Evolutionary conservation across 2,329 filamentous ascomycete species (phyloP), one percentile per base, ranked within the genome.

Genomic region (Penicillium verrucosum): DNA sequence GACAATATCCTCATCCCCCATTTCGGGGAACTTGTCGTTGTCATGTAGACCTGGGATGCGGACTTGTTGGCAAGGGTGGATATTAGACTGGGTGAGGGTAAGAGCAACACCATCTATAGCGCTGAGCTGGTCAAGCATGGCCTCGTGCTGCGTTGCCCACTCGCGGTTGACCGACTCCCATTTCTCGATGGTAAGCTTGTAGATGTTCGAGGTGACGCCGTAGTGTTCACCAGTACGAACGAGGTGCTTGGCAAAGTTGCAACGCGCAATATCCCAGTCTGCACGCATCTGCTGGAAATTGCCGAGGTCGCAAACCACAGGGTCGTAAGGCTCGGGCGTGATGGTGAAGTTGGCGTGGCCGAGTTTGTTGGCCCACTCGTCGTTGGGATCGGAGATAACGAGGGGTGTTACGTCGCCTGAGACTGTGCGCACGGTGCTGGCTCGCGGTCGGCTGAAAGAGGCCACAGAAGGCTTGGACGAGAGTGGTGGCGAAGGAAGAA

Each of bases 301-400:
- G 5, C 83, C 80, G 10, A 86, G 69, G 62, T 88, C 85, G 60
- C 84, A 84, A 3, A 70, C 70, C 16, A 85, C 81, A 0, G 90
- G 88, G 9, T 84, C 74, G 68, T 96, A 96, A 0, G 92, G 93
- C 70, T 87, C 84, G 0, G 92, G 92, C 23, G 84, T 78, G 65
- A 97, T 95, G 66, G 85, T 92, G 72, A 95, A 97, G 77, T 97
- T 96, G 62, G 92, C 92, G 71, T 97, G 92, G 29, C 93, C 93
- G 14, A 97, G 84, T 55, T 85, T 86, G 68, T 88, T 85, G 1
- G 90, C 88, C 93, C 93, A 97, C 63, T 88, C 85, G 70, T 96
- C 91, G 48, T 86, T 81, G 6, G 71, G 67, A 38, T 86, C 84
- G 54, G 89, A 85, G n/a, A 85, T 77, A 52, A 87, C 77, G 60